Evolutionary conservation across 805 yeast genomes (phyloP).

Genomic region (Metschnikowia arizonensis): DNA sequence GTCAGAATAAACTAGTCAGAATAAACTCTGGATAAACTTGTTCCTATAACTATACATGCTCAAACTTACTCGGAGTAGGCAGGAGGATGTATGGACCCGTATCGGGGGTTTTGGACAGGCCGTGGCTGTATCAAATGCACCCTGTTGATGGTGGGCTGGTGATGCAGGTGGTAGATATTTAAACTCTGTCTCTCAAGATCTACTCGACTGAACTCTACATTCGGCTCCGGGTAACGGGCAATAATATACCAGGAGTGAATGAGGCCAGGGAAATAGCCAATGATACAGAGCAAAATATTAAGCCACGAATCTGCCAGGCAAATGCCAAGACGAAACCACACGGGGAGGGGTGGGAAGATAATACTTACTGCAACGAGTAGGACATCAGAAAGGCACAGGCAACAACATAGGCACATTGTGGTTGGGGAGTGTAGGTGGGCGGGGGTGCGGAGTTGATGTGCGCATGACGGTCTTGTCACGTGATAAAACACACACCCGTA

Average conservation of each 20-base stretch:
- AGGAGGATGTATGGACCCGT: conserved; percentile 25
- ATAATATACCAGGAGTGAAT: conserved; percentile 49
- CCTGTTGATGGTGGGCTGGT: conserved; percentile 7
- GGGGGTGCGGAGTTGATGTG: too few relatives aligned
- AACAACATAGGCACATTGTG: conserved; percentile 17
- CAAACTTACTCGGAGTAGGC: conserved; percentile 2
- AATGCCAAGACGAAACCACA: conserved; percentile 59
- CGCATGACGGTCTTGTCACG: neutral
- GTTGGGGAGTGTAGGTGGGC: too few relatives aligned
- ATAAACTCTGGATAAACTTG: too few relatives aligned
- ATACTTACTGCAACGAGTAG: conserved; percentile 56
- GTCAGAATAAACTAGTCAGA: too few relatives aligned
- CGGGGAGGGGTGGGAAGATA: conserved; percentile 73
- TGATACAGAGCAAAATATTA: conserved; percentile 39
- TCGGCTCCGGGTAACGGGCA: conserved; percentile 39
- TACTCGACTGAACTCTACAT: conserved; percentile 9
- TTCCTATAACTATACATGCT: too few relatives aligned
- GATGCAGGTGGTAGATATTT: conserved; percentile 15
- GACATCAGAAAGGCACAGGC: conserved; percentile 45
- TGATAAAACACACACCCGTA: neutral
- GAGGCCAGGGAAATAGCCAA: conserved; percentile 51
- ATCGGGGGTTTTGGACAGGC: conserved; percentile 13
- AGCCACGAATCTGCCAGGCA: conserved; percentile 50
- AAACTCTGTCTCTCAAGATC: conserved; percentile 32
- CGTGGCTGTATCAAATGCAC: conserved; percentile 10